These are phyloP conservation scores for Evernia prunastri DNA, from an alignment of 495 filamentous ascomycete species.

Conservation along the genomic window DNA sequence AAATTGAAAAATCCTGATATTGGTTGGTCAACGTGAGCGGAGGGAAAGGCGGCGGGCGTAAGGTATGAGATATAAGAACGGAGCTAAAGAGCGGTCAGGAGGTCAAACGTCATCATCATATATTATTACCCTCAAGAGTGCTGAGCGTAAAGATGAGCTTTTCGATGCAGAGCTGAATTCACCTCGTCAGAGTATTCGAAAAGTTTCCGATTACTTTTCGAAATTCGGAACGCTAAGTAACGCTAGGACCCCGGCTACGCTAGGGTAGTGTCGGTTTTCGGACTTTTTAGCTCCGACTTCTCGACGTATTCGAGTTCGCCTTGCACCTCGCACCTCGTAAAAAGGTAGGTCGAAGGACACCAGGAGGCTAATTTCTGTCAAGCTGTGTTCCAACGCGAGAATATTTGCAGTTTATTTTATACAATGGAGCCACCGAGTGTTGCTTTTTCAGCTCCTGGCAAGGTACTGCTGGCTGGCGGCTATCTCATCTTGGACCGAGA, in stretches of 20 bases:
- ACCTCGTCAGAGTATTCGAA: too few species aligned
- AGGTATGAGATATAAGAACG: not conserved
- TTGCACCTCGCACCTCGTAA: not conserved
- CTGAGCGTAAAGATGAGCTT: not conserved
- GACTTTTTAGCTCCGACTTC: not conserved
- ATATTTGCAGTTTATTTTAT: not conserved
- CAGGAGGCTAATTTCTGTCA: too few species aligned
- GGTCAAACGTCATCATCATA: conserved; percentile 9
- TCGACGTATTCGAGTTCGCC: not conserved
- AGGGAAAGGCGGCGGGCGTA: not conserved
- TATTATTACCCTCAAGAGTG: not conserved
- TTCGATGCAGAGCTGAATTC: not conserved
- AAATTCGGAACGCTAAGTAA: too few species aligned
- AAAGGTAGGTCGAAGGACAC: too few species aligned
- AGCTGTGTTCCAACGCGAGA: not conserved
- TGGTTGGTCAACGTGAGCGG: conserved; percentile 20
- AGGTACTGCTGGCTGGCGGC: conserved; percentile 89
- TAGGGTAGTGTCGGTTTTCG: not conserved
- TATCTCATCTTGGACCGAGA: conserved; percentile 88
- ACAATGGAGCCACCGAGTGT: conserved; percentile 30
- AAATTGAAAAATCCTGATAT: conserved; percentile 7
- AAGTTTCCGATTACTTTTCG: conserved; percentile 3
- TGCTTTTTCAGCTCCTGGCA: conserved; percentile 88
- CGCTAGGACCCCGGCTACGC: not conserved
- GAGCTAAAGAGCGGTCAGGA: conserved; percentile 12